Evolutionary conservation across 179 eudicot genomes (phyloP).

Genomic region (Corrigiola litoralis): DNA sequence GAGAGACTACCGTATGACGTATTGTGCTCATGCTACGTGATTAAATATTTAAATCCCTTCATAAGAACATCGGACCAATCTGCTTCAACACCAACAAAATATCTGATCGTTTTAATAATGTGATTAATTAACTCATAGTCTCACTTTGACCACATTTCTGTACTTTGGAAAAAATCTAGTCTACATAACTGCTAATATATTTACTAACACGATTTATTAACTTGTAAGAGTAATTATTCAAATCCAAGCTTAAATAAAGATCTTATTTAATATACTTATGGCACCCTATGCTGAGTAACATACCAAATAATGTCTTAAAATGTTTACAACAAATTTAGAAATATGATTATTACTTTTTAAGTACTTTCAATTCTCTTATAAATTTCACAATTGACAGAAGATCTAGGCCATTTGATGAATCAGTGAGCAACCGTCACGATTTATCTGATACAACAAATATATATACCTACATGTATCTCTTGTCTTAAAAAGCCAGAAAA

Average conservation of each 20-base stretch:
- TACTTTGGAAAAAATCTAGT: neutral
- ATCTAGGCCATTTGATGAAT: constrained; percentile 2
- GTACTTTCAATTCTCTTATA: neutral
- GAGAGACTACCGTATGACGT: too few species aligned
- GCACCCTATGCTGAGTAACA: constrained; percentile 9
- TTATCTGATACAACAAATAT: neutral
- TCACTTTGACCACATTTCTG: constrained; percentile 23
- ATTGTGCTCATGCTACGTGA: neutral
- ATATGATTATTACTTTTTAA: neutral
- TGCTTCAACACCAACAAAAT: neutral
- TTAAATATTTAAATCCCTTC: too few species aligned
- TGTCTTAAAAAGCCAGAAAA: neutral
- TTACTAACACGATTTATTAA: constrained; percentile 22
- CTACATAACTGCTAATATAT: constrained; percentile 15
- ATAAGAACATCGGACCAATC: too few species aligned
- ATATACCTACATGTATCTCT: neutral
- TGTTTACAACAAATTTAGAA: neutral
- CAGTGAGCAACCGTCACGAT: constrained; percentile 2
- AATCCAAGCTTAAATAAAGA: constrained; percentile 4
- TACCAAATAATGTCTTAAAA: constrained; percentile 1
- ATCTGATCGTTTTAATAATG: constrained; percentile 4
- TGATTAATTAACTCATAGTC: constrained; percentile 9
- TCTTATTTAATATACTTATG: neutral
- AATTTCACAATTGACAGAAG: neutral
- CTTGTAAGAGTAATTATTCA: constrained; percentile 12